Evolutionary conservation across 805 yeast species (phyloP).

Genomic region (Candida ulmi): DNA sequence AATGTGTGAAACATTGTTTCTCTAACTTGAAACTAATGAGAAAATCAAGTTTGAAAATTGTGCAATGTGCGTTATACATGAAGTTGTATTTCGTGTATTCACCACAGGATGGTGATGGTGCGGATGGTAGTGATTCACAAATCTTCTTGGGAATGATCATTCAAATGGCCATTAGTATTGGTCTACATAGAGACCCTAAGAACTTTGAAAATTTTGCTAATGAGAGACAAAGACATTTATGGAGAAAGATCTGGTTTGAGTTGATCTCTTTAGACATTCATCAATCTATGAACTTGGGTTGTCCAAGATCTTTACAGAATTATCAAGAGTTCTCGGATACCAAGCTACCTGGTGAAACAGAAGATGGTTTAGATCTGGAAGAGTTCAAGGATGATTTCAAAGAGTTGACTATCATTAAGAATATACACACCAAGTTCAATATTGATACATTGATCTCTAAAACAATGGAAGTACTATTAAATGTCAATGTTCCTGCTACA

Average conservation of each 20-base stretch:
- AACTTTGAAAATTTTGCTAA: constrained; percentile 39
- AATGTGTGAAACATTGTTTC: constrained; percentile 40
- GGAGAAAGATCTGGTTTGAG: constrained; percentile 57
- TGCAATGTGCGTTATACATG: constrained; percentile 56
- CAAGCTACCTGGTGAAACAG: constrained; percentile 31
- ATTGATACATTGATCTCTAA: constrained; percentile 38
- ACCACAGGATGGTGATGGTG: constrained; percentile 55
- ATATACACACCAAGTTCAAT: constrained; percentile 40
- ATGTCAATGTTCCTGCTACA: constrained; percentile 35
- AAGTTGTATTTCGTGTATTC: constrained; percentile 50
- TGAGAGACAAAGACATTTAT: constrained; percentile 37
- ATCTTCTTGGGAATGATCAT: constrained; percentile 49
- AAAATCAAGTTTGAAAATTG: constrained; percentile 41
- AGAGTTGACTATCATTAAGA: constrained; percentile 43
- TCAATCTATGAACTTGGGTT: constrained; percentile 37
- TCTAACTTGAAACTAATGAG: constrained; percentile 36
- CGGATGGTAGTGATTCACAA: constrained; percentile 54
- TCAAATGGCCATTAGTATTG: constrained; percentile 65
- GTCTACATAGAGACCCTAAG: constrained; percentile 64
- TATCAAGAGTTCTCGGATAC: constrained; percentile 37
- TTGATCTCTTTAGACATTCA: constrained; percentile 36
- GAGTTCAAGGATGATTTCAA: constrained; percentile 26
- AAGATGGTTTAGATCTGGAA: constrained; percentile 15
- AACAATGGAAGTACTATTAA: constrained; percentile 32
- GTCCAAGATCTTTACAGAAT: constrained; percentile 32